Conservation (phyloP, 2,329 filamentous ascomycete genomes). For the Colletotrichum chrysophilum region DNA sequence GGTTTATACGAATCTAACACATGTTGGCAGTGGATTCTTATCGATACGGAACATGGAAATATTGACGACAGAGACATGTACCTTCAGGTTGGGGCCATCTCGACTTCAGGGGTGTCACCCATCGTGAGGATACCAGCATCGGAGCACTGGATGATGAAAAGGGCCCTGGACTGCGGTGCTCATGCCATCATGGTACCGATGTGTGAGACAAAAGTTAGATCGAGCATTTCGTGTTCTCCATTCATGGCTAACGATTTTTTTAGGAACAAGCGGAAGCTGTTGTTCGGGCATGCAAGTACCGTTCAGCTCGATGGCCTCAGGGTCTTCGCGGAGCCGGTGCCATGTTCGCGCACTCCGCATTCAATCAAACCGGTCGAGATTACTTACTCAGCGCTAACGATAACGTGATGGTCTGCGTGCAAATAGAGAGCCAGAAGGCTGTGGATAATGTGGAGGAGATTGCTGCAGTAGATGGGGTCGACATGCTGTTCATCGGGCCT, state of each 20-base stretch:
- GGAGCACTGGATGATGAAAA: slow-evolving; percentile 2
- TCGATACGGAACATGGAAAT: background rate
- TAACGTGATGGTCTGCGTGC: slow-evolving; percentile 47
- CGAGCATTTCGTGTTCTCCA: background rate
- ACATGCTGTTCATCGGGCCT: slow-evolving; percentile 50
- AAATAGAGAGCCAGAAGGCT: slow-evolving; percentile 49
- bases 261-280: slow-evolving; percentile 30
- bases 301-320: slow-evolving; percentile 24
- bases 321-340: slow-evolving; percentile 32
- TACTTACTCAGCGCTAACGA: slow-evolving; percentile 57
- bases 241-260: background rate
- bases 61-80: background rate
- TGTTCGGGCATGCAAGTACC: slow-evolving; percentile 30
- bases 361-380: slow-evolving; percentile 35
- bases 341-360: slow-evolving; percentile 31
- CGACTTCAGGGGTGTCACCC: background rate
- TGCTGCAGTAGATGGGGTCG: slow-evolving; percentile 44
- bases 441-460: slow-evolving; percentile 52
- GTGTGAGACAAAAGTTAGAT: background rate
- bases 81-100: background rate
- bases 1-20: background rate
- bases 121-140: background rate
- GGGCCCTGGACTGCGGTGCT: slow-evolving; percentile 54
- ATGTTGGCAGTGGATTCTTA: background rate
- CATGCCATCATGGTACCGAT: slow-evolving; percentile 54